These are phyloP conservation scores for Colletotrichum sublineola DNA, from an alignment of 2,329 filamentous ascomycete species.

Conservation along the genomic window DNA sequence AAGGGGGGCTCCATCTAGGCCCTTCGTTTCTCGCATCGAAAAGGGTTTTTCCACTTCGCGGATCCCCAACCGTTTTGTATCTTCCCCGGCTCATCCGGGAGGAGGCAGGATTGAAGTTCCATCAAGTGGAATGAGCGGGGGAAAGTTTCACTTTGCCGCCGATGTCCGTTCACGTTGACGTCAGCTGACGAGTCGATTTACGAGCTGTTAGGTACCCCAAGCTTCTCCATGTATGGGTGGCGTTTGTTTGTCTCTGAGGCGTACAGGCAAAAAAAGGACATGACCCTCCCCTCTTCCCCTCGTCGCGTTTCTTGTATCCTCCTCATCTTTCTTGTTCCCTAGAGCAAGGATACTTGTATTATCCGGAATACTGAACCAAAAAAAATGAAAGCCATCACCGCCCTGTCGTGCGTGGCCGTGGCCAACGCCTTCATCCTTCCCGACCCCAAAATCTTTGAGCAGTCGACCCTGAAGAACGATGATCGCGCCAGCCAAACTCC, in stretches of 20 bases:
- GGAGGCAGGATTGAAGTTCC: background rate
- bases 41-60: background rate
- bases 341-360: conserved; percentile 2
- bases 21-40: background rate
- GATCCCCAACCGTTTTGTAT: conserved; percentile 15
- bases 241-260: background rate
- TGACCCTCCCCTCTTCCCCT: background rate
- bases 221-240: conserved; percentile 12
- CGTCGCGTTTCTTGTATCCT: background rate
- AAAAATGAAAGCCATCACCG: conserved; percentile 60
- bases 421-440: conserved; percentile 66
- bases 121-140: conserved; percentile 21
- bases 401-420: conserved; percentile 63
- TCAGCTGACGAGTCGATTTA: conserved; percentile 39
- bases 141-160: conserved; percentile 34
- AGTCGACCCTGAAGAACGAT: conserved; percentile 53
- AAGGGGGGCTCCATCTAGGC: background rate
- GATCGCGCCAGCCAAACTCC: conserved; percentile 47
- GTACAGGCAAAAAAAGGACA: conserved; percentile 19
- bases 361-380: background rate
- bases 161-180: conserved; percentile 42
- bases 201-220: conserved; percentile 13
- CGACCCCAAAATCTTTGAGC: conserved; percentile 60
- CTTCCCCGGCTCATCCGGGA: conserved; percentile 25
- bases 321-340: conserved; percentile 12